phyloP scores from a whole-genome alignment of 2,329 filamentous ascomycete species.

The Colletotrichum higginsianum region DNA sequence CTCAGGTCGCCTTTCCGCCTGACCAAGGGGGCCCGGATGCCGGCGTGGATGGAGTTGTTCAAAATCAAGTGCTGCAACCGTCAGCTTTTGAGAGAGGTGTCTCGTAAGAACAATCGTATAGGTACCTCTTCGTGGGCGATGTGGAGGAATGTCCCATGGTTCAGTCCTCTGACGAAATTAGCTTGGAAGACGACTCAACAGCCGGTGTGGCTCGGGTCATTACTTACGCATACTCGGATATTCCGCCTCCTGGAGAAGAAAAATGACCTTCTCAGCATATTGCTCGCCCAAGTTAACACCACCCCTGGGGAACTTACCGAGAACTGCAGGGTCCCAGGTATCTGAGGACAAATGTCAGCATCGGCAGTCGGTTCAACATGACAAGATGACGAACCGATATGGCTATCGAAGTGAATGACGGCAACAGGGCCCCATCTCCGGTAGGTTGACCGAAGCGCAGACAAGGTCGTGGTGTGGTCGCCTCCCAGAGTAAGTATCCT shows the following conservation, averaged over 20 bases:
- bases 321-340: constrained; percentile 78
- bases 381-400: constrained; percentile 64
- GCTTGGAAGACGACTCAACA: background rate
- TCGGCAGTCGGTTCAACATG: constrained; percentile 43
- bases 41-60: constrained; percentile 74
- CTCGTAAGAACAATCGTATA: background rate
- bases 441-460: constrained; percentile 73
- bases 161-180: constrained; percentile 59
- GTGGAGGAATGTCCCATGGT: constrained; percentile 74
- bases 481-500: constrained; percentile 75
- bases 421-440: constrained; percentile 71
- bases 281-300: constrained; percentile 24
- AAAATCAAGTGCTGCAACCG: constrained; percentile 62
- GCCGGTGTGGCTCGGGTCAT: background rate
- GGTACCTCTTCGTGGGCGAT: constrained; percentile 71
- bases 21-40: constrained; percentile 69
- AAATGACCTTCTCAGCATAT: background rate
- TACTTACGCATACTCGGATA: constrained; percentile 72
- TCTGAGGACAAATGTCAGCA: constrained; percentile 56
- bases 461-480: constrained; percentile 75
- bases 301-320: constrained; percentile 54
- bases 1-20: constrained; percentile 65
- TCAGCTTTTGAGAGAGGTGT: background rate
- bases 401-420: constrained; percentile 76
- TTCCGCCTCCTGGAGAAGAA: constrained; percentile 61